phyloP scores from a whole-genome alignment of 768 basidiomycete species.

The Crucibulum laeve region DNA sequence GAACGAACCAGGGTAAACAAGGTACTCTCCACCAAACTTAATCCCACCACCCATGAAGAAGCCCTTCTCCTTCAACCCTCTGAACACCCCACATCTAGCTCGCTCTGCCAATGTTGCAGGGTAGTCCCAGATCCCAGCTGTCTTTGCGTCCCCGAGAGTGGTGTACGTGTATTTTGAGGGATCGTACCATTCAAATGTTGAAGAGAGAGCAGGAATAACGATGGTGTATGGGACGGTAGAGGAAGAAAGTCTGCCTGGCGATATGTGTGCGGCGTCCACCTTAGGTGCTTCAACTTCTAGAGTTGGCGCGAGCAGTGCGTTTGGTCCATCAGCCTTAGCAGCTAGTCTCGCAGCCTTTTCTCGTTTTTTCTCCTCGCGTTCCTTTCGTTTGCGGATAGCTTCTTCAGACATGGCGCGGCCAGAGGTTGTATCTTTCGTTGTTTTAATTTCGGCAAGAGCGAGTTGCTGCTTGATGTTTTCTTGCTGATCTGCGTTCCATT shows the following conservation, averaged over 20 bases:
- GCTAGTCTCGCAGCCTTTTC: slow-evolving; percentile 16
- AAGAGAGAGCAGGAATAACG: slow-evolving; percentile 64
- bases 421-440: slow-evolving; percentile 34
- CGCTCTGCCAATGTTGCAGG: slow-evolving; percentile 61
- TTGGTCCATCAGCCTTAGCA: slow-evolving; percentile 10
- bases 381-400: slow-evolving; percentile 67
- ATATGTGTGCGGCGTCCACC: no score
- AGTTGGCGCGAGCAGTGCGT: not conserved
- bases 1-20: slow-evolving; percentile 90
- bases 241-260: no score
- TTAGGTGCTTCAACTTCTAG: no score
- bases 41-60: slow-evolving; percentile 87
- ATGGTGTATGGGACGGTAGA: slow-evolving; percentile 42
- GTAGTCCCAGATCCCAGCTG: slow-evolving; percentile 74
- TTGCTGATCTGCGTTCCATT: slow-evolving; percentile 50
- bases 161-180: slow-evolving; percentile 38
- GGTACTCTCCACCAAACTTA: slow-evolving; percentile 93
- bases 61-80: slow-evolving; percentile 76
- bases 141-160: slow-evolving; percentile 56
- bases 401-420: slow-evolving; percentile 51
- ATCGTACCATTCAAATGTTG: slow-evolving; percentile 65
- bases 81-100: slow-evolving; percentile 78
- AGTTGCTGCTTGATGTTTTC: slow-evolving; percentile 45
- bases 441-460: slow-evolving; percentile 42
- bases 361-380: slow-evolving; percentile 48